Conservation (phyloP, 768 basidiomycete genomes). For the Tubosaeta brunneosetosa region DNA sequence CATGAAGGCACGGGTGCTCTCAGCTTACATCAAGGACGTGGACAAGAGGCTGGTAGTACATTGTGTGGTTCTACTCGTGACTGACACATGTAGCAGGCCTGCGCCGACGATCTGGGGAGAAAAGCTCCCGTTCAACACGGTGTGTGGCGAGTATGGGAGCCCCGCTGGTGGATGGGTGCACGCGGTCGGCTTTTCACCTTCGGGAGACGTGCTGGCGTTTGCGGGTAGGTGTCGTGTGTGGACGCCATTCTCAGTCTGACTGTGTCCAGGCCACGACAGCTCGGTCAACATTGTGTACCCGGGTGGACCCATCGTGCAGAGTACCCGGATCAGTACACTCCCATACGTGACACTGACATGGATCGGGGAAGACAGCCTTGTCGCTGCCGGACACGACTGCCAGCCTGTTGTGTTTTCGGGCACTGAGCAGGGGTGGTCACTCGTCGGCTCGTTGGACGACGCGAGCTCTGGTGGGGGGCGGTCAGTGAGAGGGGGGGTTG, state of each 20-base stretch:
- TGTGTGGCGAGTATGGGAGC: conserved; percentile 90
- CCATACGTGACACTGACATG: conserved; percentile 85
- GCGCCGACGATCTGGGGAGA: conserved; percentile 94
- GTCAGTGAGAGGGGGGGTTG: conserved; percentile 44
- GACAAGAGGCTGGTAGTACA: conserved; percentile 70
- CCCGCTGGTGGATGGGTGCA: conserved; percentile 97
- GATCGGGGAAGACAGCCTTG: conserved; percentile 74
- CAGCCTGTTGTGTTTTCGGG: conserved; percentile 88
- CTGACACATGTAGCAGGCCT: conserved; percentile 50
- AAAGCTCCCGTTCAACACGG: conserved; percentile 93
- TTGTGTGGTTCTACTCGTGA: neutral
- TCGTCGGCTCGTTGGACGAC: conserved; percentile 81
- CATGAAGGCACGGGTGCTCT: conserved; percentile 96
- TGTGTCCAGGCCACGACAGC: conserved; percentile 83
- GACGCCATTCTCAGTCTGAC: neutral
- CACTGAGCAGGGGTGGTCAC: conserved; percentile 70
- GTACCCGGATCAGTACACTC: conserved; percentile 69
- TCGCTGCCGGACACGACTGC: conserved; percentile 97
- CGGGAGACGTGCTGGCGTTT: conserved; percentile 91
- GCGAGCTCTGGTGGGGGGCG: conserved; percentile 40
- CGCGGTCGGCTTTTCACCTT: conserved; percentile 91
- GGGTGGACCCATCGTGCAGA: conserved; percentile 64
- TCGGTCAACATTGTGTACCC: conserved; percentile 92
- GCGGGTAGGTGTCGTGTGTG: conserved; percentile 58
- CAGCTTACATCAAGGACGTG: conserved; percentile 97